These are phyloP conservation scores for Aspergillus sojae DNA, from an alignment of 2,329 filamentous ascomycete genomes.

Conservation along the genomic window DNA sequence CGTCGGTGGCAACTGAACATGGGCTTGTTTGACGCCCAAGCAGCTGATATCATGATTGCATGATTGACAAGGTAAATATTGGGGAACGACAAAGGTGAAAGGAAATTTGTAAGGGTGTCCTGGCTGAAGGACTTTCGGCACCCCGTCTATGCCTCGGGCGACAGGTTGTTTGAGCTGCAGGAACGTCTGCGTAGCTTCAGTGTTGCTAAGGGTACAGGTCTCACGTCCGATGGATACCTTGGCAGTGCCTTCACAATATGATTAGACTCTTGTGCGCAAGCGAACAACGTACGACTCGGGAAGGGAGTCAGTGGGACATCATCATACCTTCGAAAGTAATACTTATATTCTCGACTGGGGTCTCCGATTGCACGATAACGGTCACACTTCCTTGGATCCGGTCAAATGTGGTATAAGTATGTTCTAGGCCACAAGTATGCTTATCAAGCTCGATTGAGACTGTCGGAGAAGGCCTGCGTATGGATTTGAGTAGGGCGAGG, in stretches of 20 bases:
- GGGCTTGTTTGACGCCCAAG: background rate
- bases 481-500: background rate
- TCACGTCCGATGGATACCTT: background rate
- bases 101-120: background rate
- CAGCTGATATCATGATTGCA: background rate
- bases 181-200: background rate
- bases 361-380: background rate
- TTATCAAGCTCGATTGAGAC: background rate
- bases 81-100: background rate
- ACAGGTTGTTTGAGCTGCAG: background rate
- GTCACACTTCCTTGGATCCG: background rate
- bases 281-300: background rate
- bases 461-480: background rate
- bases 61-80: background rate
- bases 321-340: background rate
- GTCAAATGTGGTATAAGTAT: background rate
- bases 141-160: background rate
- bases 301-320: rapidly evolving
- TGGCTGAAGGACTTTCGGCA: background rate
- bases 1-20: background rate
- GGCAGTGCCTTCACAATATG: background rate
- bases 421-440: background rate
- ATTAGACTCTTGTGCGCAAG: background rate
- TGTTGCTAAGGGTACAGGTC: background rate
- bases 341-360: background rate